Evolutionary conservation across 768 basidiomycete species (phyloP).

Genomic region (Kwoniella mangroviensis): DNA sequence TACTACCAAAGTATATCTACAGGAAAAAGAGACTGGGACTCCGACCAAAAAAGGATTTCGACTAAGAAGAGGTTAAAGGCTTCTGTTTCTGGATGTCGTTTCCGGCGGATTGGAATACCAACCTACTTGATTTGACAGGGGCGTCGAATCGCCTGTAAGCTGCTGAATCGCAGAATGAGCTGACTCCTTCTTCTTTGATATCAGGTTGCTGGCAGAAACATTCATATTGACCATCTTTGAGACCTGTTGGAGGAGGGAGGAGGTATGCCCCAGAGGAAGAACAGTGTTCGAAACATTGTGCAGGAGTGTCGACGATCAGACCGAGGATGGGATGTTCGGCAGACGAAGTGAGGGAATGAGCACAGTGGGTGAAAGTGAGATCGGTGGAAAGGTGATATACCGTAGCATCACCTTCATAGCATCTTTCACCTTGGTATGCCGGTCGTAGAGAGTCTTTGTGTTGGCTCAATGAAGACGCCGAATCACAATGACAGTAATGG

Average conservation of each 20-base stretch:
- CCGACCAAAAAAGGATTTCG: neutral
- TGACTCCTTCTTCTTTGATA: slow-evolving; percentile 13
- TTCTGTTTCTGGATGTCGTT: slow-evolving; percentile 4
- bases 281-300: slow-evolving; percentile 26
- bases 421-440: slow-evolving; percentile 21
- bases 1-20: neutral
- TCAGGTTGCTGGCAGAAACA: slow-evolving; percentile 26
- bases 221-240: slow-evolving; percentile 12
- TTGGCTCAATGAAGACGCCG: neutral
- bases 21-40: neutral
- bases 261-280: slow-evolving; percentile 16
- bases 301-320: slow-evolving; percentile 12
- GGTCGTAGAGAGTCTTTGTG: slow-evolving; percentile 11
- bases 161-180: slow-evolving; percentile 14
- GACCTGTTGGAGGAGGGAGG: slow-evolving; percentile 16
- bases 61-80: slow-evolving; percentile 1
- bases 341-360: neutral
- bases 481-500: slow-evolving; percentile 19
- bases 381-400: slow-evolving; percentile 23
- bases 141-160: slow-evolving; percentile 26
- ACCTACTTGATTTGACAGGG: neutral
- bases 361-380: slow-evolving; percentile 19
- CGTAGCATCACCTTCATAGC: slow-evolving; percentile 18
- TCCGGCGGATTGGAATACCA: slow-evolving; percentile 12
- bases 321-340: slow-evolving; percentile 3